These are phyloP conservation scores for Plasmodium malariae DNA, from an alignment of 169 alveolate species.

Conservation along the genomic window DNA sequence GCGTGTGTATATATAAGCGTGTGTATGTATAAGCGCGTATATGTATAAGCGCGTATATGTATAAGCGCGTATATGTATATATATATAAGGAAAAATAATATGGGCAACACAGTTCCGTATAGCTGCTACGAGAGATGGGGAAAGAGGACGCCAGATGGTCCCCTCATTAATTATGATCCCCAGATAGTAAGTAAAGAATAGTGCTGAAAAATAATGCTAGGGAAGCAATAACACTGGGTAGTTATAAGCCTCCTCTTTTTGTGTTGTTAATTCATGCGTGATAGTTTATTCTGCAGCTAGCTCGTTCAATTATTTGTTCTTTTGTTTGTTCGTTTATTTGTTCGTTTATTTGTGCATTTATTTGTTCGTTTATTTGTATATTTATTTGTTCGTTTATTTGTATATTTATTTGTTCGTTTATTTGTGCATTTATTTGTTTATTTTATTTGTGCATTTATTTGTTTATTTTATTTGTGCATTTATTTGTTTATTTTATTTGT, in stretches of 20 bases:
- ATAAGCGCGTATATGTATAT: neutral
- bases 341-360: no score
- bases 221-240: no score
- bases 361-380: no score
- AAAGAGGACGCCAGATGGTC: slow-evolving; percentile 72
- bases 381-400: neutral
- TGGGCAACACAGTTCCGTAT: slow-evolving; percentile 74
- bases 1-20: no score
- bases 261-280: no score
- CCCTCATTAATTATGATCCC: slow-evolving; percentile 51
- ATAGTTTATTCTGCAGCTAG: no score
- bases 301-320: no score
- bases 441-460: neutral
- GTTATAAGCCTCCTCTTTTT: no score
- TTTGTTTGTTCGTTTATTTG: no score
- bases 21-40: no score
- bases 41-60: no score
- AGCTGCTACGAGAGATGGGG: slow-evolving; percentile 76
- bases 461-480: neutral
- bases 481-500: neutral
- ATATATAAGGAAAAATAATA: slow-evolving; percentile 25
- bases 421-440: neutral
- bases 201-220: neutral
- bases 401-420: no score
- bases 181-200: slow-evolving; percentile 20